Evolutionary conservation across 805 yeast species (phyloP), one percentile per base, ranked within the genome.

Genomic region (Dipodascus albidus): DNA sequence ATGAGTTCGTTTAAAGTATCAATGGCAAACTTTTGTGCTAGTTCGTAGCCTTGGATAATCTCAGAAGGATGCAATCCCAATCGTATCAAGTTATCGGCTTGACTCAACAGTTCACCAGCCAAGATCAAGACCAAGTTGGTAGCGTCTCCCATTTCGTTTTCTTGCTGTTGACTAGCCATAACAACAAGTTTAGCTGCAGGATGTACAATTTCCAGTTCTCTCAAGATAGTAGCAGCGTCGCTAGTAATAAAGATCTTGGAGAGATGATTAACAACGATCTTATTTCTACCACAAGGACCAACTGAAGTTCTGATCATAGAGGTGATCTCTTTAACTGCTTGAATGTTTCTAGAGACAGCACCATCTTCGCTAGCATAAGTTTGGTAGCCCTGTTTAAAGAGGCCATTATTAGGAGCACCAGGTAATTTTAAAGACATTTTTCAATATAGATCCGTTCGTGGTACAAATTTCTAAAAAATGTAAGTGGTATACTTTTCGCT

Each of bases 211-310:
- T 91, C 97, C 53, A 91, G 74, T 69, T 93, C 98, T 59, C 85
- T 80, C 56, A 93, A 75, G 83, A 93, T 93, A 4, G 99, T 93
- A 41, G 97, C 96, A n/a, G 98, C 97, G 68, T 93, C 99, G 61
- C 87, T 87, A 47, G 98, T 93, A 57, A 93, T 80, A 67, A 89
- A 87, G 22, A 87, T 84, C 66, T 84, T 88, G 55, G 88, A 89
- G 60, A 87, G 71, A 62, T 87, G 80, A 71, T 91, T 91, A 53
- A 93, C 96, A 62, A 93, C 85, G 68, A 93, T 88, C 77, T 93
- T 93, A 70, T 90, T 93, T 65, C 96, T 80, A 52, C 99, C 99
- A 70, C 95, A 86, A 56, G 99, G 99, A 3, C 99, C 99, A 74
- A 93, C 85, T 11, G 96, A 88, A 1, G 97, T 89, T 55, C 90